Base-by-base conservation (phyloP, 1,284 basidiomycete genomes). In the Amylostereum areolatum region DNA sequence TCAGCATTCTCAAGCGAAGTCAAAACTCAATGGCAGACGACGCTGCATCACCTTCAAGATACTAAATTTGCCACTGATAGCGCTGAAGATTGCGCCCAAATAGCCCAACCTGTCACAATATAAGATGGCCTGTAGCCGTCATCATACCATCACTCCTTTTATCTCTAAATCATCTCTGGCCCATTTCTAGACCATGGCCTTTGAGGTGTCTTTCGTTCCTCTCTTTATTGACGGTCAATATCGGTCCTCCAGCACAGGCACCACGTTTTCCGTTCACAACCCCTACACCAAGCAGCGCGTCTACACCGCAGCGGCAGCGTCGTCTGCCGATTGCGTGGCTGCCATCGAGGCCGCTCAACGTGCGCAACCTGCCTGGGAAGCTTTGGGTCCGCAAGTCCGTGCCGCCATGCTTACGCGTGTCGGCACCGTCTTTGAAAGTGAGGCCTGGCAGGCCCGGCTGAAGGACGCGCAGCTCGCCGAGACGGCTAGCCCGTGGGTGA, bases 301-400 rank as follows among this genome's bases (percentile, higher is more conserved):
- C 12, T 72, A 72, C 2, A 63, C 57, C 40, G 63, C 71, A 5
- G 73, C 74, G 0, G 67, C 74, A 2, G 77, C 76, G 0, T 68
- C 73, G 7, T 64, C 61, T 27, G 66, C 67, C 24, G 77, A 80
- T 55, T 76, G 75, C 50, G 63, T 61, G 28, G 70, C 68, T 1
- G 78, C 78, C 6, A 67, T 80, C 33, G 67, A 73, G 33, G 66
- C 72, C 3, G 77, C 79, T 0, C 62, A 62, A 3, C 64, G 64
- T 4, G 78, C 79, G 1, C 77, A 78, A 62, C 64, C 65, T 39
- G 61, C 69, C 7, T 81, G 80, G 79, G 74, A 77, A 47, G 54
- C 65, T 9, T 67, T 66, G 1, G 61, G 62, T 1, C 61, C 66
- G n/a, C 52, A 57, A 12, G 58, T 66, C 35, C 66, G 73, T 39